Evolutionary conservation across 345 rosid species (phyloP).

Genomic region (Citrus hindsii): DNA sequence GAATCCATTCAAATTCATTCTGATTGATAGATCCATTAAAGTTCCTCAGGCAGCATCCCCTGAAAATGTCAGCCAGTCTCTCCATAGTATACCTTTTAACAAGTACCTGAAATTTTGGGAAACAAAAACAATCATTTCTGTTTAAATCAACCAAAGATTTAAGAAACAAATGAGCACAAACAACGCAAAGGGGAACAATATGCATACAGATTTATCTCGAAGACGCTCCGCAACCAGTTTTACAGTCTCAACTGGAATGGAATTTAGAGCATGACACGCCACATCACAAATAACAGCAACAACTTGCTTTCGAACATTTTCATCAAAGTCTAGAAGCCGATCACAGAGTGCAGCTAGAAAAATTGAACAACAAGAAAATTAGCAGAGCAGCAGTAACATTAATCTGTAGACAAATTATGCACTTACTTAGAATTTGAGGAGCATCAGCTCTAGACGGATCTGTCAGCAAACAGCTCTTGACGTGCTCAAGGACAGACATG

Average conservation of each 20-base stretch:
- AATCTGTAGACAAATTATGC: constrained; percentile 12
- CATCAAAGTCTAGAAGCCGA: constrained; percentile 95
- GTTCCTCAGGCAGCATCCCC: constrained; percentile 50
- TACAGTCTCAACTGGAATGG: constrained; percentile 67
- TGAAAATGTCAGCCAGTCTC: constrained; percentile 78
- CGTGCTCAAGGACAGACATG: constrained; percentile 83
- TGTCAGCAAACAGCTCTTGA: constrained; percentile 74
- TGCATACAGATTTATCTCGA: constrained; percentile 92
- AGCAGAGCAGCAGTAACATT: constrained; percentile 14
- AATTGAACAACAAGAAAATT: constrained; percentile 15
- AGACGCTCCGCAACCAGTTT: constrained; percentile 86
- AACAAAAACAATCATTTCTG: background rate
- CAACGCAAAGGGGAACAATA: constrained; percentile 16
- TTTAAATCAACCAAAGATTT: constrained; percentile 8
- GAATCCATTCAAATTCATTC: constrained; percentile 85
- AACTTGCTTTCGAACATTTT: constrained; percentile 91
- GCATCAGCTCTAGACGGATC: constrained; percentile 74
- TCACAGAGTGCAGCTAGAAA: constrained; percentile 90
- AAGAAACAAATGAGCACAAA: constrained; percentile 8
- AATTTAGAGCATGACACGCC: constrained; percentile 58
- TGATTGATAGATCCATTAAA: constrained; percentile 43
- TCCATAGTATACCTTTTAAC: constrained; percentile 91
- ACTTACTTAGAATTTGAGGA: constrained; percentile 75
- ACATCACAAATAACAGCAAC: constrained; percentile 89
- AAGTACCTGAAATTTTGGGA: constrained; percentile 48